These are phyloP conservation scores for Lotus japonicus DNA, from an alignment of 306 rosid species.

Conservation along the genomic window DNA sequence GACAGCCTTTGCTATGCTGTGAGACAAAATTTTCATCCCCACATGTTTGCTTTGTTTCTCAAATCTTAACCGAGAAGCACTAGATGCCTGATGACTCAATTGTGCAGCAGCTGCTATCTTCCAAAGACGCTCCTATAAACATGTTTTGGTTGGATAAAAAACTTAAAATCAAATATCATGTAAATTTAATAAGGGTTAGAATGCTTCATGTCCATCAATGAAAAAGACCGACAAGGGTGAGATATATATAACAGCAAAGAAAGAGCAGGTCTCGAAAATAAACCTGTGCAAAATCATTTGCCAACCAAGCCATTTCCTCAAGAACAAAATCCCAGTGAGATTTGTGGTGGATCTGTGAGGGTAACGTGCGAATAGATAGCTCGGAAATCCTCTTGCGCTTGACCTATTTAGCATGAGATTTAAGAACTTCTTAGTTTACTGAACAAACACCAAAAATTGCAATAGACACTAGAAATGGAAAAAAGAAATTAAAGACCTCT, in stretches of 20 bases:
- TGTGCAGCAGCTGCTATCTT: conserved; percentile 87
- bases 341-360: conserved; percentile 45
- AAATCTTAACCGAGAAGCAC: conserved; percentile 59
- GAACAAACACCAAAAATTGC: conserved; percentile 6
- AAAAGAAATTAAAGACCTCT: conserved; percentile 50
- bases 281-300: conserved; percentile 98
- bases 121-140: conserved; percentile 91
- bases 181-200: neutral
- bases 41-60: conserved; percentile 44
- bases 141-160: conserved; percentile 3
- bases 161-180: neutral
- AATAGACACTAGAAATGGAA: conserved; percentile 9
- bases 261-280: conserved; percentile 24
- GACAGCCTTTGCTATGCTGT: conserved; percentile 78
- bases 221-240: neutral
- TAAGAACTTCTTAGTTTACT: conserved; percentile 25
- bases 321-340: conserved; percentile 95
- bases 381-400: conserved; percentile 91
- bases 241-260: neutral
- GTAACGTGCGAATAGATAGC: conserved; percentile 57
- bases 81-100: conserved; percentile 58
- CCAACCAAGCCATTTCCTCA: conserved; percentile 98
- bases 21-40: conserved; percentile 61
- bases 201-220: neutral
- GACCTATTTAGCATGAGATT: conserved; percentile 45